Conservation (phyloP, 2,329 filamentous ascomycete genomes). For the Neopestalotiopsis rosae region DNA sequence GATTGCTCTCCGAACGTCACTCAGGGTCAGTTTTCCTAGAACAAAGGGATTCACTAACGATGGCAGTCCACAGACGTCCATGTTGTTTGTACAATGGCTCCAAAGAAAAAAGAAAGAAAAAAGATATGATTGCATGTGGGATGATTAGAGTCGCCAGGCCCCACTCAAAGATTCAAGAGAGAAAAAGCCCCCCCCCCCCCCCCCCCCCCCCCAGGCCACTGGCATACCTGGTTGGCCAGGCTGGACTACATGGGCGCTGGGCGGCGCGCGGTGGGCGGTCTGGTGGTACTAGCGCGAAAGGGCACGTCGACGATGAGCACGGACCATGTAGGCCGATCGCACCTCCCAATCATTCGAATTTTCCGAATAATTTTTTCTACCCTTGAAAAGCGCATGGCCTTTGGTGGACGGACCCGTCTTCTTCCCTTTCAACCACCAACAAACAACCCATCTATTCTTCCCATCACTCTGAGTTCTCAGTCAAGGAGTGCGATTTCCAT, state of each 20-base stretch:
- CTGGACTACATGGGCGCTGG: background rate
- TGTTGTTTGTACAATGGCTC: no score
- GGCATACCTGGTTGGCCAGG: background rate
- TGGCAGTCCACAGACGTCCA: no score
- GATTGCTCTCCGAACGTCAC: no score
- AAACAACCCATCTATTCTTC: constrained; percentile 10
- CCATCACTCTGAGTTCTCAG: constrained; percentile 45
- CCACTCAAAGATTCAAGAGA: background rate
- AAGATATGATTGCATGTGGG: background rate
- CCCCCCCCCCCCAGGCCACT: background rate
- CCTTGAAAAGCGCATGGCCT: constrained; percentile 12
- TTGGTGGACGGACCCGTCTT: constrained; percentile 34
- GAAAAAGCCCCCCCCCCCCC: background rate
- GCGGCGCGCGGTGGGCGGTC: background rate
- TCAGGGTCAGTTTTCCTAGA: no score
- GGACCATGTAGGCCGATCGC: background rate
- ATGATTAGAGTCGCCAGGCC: background rate
- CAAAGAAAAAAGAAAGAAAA: background rate
- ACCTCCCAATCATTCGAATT: constrained; percentile 18
- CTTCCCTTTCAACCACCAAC: constrained; percentile 49
- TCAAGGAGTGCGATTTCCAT: constrained; percentile 55
- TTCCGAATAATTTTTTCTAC: constrained; percentile 23
- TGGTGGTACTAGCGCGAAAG: background rate
- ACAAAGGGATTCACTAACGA: no score
- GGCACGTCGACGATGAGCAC: background rate